Evolutionary conservation across 257 asterid species (phyloP), one percentile per base, ranked within the genome.

Genomic region (Ilex aquifolium): DNA sequence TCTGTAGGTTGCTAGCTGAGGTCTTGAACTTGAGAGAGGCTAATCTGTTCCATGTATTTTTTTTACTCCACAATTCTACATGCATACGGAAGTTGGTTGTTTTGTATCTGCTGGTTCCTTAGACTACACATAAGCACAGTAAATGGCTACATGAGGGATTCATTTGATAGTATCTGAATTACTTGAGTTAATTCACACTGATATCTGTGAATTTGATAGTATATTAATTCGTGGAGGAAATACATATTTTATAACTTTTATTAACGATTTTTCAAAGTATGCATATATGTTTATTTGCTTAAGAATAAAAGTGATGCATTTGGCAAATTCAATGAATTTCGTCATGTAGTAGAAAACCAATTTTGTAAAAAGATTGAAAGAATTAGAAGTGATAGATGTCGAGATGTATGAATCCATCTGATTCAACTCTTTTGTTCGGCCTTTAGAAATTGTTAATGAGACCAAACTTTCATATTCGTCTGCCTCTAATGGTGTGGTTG

Each of bases 321-420:
- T 50, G 17, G 13, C 3, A 58, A 30, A 58, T 58, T 58, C 4
- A n/a, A 13, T 4, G 46, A 4, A 31, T 49, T 50, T 32, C 57
- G 44, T 17, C 15, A 9, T 11, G 3, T 48, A 31, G 59, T 59
- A 2, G 52, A 66, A 58, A 66, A 66, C 29, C 49, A 58, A 66
- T 57, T 66, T 5, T 4, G 17, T n/a, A 56, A 32, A 46, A 57
- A 66, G 14, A 57, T 31, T 3, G 32, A 57, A 48, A 7, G 44
- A 11, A 8, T 59, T 30, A 15, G 30, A 29, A 57, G 65, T 59
- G 51, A 66, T 44, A 66, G 65, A 66, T 57, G 71, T 1, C 10
- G 27, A 15, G 64, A 66, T n/a, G 39, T 66, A 66, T 66, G 62
- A 46, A 7, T 29, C 42, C 3, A 57, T 3, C 44, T 49, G 10